A percentile compares a stretch with the other conserved stretches of the same genome.
Evolutionary conservation across 2,329 filamentous ascomycete genomes (phyloP).

Genomic region (Nothomitra cinnamomea): DNA sequence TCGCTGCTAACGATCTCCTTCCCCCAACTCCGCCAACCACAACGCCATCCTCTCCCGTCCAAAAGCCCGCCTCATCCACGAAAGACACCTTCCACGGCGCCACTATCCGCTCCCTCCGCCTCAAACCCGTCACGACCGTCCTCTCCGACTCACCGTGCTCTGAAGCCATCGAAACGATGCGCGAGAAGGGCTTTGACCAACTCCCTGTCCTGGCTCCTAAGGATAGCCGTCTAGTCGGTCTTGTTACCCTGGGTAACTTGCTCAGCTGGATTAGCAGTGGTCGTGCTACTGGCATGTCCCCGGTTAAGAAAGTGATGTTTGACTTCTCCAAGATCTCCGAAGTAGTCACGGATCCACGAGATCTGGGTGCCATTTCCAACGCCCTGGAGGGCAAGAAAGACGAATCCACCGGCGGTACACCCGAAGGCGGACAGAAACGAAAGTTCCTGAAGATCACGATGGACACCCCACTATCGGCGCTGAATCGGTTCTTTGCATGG

Average conservation of each 20-base stretch:
- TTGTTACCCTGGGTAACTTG: slow-evolving; percentile 89
- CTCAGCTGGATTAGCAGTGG: slow-evolving; percentile 78
- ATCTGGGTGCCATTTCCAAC: slow-evolving; percentile 26
- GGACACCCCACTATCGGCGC: slow-evolving; percentile 65
- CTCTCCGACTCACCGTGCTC: slow-evolving; percentile 53
- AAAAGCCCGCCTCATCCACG: slow-evolving; percentile 19
- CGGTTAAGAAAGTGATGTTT: slow-evolving; percentile 87
- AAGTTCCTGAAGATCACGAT: slow-evolving; percentile 89
- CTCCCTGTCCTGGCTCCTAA: slow-evolving; percentile 67
- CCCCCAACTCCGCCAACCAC: slow-evolving; percentile 37
- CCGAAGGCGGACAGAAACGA: slow-evolving; percentile 22
- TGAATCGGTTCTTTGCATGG: slow-evolving; percentile 95
- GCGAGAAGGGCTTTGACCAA: slow-evolving; percentile 95
- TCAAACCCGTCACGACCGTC: slow-evolving; percentile 89
- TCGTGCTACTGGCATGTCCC: slow-evolving; percentile 54
- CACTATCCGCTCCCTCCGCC: slow-evolving; percentile 64
- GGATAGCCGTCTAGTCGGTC: slow-evolving; percentile 61
- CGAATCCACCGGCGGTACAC: slow-evolving; percentile 13
- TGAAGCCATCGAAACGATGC: slow-evolving; percentile 93
- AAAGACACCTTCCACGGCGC: slow-evolving; percentile 59
- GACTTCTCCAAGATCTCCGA: slow-evolving; percentile 79
- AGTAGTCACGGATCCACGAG: slow-evolving; percentile 72
- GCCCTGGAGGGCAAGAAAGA: slow-evolving; percentile 4
- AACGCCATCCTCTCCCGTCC: slow-evolving; percentile 22
- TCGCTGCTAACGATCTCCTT: slow-evolving; percentile 86